Evolutionary conservation across 2,329 filamentous ascomycete species (phyloP), one percentile per base, ranked within the genome.

Genomic region (Septoria linicola): DNA sequence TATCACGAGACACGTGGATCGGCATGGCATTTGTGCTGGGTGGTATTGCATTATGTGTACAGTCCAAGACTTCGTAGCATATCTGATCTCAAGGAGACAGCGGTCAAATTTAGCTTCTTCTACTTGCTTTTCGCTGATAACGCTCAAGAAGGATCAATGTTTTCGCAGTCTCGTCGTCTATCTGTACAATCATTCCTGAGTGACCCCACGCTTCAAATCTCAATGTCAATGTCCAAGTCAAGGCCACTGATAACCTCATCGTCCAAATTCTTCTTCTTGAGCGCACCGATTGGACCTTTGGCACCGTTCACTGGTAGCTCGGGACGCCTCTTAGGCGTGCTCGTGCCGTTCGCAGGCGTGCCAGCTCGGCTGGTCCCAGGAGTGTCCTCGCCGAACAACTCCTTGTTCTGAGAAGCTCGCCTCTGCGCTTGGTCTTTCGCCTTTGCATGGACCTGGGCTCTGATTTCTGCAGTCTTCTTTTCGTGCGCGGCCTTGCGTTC

Each of bases 191-290:
- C 36, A 10, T 7, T 6, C 3, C 16, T 8, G 3, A 17, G 11
- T 3, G 17, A 8, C 31, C 13, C 2, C 5, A 6, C 40, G 34
- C 20, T 34, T 72, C 65, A 89, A 61, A 95, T 89, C 60, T 95
- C 90, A 63, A 96, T 84, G 62, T 97, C 92, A 67, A 97, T 89
- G 21, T 89, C 92, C 62, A 97, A 73, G 68, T 97, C 93, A 75
- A 97, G 76, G 20, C 84, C 80, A 1, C 87, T 90, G 69, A 97
- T 92, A 49, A 96, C 87, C 66, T 97, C 93, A 66, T 97, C 93
- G 56, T 96, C 91, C 76, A 87, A 86, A 51, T 90, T 80, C 72
- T 88, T 80, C 60, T 78, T 84, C 61, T 73, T 72, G 43, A 73
- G 71, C 31, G 68, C 59, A 21, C 63, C 63, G 52, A 70, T 70